A percentile compares a stretch with the other conserved stretches of the same genome.
phyloP scores from a whole-genome alignment of 192 early-diverging fungal genomes.

The Backusella circina region DNA sequence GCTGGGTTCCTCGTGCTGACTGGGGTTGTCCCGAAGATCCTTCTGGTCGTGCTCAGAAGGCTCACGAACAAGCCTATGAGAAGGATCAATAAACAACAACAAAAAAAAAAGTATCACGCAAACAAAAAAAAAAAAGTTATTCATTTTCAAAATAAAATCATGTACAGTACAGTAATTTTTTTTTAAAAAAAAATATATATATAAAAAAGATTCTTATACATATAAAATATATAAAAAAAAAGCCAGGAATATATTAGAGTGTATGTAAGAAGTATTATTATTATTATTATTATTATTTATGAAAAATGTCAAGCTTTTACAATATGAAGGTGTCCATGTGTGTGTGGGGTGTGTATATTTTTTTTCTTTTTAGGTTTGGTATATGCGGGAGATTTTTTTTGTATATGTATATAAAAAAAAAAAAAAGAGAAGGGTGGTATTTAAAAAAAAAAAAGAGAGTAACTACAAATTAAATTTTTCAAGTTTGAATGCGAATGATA shows the following conservation, averaged over 20 bases:
- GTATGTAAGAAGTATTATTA: background rate
- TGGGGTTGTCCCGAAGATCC: constrained; percentile 99
- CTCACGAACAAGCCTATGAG: constrained; percentile 70
- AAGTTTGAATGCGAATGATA: background rate
- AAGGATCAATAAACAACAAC: constrained; percentile 3
- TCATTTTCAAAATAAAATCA: background rate
- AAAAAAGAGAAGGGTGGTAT: background rate
- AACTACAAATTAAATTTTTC: background rate
- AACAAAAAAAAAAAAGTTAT: background rate
- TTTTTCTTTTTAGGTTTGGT: constrained; percentile 3
- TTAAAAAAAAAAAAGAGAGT: background rate
- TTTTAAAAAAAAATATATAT: background rate
- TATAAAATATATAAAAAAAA: too few species aligned
- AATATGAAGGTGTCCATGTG: background rate
- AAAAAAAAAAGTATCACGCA: background rate
- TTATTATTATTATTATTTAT: background rate
- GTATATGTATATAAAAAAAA: background rate
- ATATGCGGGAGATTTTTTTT: background rate
- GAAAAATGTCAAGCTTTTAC: background rate
- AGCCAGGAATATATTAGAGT: background rate
- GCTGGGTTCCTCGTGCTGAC: constrained; percentile 95
- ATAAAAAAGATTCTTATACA: background rate
- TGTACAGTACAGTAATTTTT: constrained; percentile 4
- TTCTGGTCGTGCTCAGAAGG: constrained; percentile 94
- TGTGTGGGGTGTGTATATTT: background rate